These are phyloP conservation scores for Boletus subparvulus DNA, from an alignment of 768 basidiomycete genomes.

Conservation along the genomic window DNA sequence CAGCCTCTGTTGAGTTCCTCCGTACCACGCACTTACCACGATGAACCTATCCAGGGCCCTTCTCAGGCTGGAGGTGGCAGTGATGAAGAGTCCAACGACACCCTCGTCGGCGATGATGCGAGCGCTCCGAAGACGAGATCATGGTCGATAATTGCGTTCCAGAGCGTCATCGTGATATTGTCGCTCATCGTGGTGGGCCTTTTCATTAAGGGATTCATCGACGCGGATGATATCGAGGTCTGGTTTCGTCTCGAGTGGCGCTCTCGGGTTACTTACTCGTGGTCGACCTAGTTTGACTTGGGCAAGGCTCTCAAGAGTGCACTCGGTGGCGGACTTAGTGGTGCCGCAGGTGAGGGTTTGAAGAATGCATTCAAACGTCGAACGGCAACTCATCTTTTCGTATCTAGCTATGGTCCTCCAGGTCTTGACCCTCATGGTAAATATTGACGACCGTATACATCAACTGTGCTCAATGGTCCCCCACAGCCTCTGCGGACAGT, in stretches of 20 bases:
- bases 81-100: conserved; percentile 21
- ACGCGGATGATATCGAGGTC: conserved; percentile 66
- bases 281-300: conserved; percentile 70
- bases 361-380: not conserved
- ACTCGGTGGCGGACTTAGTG: conserved; percentile 86
- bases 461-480: not conserved
- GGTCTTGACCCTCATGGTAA: conserved; percentile 80
- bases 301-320: conserved; percentile 75
- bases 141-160: conserved; percentile 22
- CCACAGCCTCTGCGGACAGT: conserved; percentile 83
- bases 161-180: conserved; percentile 35
- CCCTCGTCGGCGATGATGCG: not conserved
- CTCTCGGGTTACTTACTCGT: conserved; percentile 43
- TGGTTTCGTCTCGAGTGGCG: conserved; percentile 21
- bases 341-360: conserved; percentile 63
- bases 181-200: conserved; percentile 43
- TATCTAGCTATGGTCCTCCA: conserved; percentile 86
- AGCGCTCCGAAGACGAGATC: conserved; percentile 8
- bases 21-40: conserved; percentile 17
- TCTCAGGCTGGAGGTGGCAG: not conserved
- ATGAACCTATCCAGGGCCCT: not conserved
- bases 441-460: not conserved
- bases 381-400: conserved; percentile 4
- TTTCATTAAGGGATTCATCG: conserved; percentile 70
- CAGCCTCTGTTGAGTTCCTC: conserved; percentile 26